phyloP scores from a whole-genome alignment of 768 basidiomycete genomes.

The Hericium coralloides region DNA sequence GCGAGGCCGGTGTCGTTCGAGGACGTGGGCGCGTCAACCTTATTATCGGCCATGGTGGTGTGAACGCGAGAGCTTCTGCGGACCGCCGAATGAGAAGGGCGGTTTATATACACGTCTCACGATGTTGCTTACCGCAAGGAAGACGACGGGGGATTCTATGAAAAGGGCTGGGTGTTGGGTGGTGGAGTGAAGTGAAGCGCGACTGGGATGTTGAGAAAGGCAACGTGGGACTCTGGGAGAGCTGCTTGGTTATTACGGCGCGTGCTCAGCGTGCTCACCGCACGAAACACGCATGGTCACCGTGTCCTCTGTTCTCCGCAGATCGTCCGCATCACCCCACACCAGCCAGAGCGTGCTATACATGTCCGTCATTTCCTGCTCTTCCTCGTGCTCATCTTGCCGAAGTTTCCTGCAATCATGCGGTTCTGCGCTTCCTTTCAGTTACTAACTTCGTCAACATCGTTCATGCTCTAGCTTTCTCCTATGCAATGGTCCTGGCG shows the following conservation, averaged over 20 bases:
- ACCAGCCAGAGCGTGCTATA: background rate
- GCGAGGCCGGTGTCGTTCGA: constrained; percentile 44
- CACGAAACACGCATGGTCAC: background rate
- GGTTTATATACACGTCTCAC: background rate
- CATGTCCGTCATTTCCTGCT: background rate
- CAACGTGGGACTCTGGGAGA: background rate
- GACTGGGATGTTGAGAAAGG: background rate
- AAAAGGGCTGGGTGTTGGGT: background rate
- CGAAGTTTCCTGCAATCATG: background rate
- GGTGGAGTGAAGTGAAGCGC: background rate
- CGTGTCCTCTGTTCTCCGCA: background rate
- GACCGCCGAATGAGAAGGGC: background rate
- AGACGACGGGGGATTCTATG: background rate
- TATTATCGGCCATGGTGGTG: constrained; percentile 30
- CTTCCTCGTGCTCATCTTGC: background rate
- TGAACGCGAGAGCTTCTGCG: background rate
- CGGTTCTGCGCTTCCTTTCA: background rate
- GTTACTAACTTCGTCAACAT: background rate
- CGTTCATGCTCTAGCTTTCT: too few species aligned
- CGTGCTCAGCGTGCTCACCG: background rate
- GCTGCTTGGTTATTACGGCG: background rate
- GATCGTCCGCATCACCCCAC: background rate
- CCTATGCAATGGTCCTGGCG: too few species aligned
- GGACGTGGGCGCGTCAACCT: constrained; percentile 49
- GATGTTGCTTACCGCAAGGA: background rate